Evolutionary conservation across 2,329 filamentous ascomycete genomes (phyloP), one percentile per base, ranked within the genome.

Genomic region (Atkinsonella texensis): DNA sequence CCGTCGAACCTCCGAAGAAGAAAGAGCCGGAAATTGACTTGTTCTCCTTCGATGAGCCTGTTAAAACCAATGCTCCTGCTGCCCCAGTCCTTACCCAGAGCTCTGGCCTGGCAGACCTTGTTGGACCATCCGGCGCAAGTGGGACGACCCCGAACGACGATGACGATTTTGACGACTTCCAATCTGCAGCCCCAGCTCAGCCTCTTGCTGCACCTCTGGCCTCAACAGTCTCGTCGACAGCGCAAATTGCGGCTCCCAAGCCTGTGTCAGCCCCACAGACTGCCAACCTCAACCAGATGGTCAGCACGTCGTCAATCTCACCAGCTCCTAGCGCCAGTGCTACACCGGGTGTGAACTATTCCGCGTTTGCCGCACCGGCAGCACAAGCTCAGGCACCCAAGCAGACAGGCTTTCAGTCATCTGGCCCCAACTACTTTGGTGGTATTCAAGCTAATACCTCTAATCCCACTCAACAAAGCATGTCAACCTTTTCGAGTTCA

Each of bases 141-240:
- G 57, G 54, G 1, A 56, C 56, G 17, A 46, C 69, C 15, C 68
- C 69, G 32, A 73, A 73, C 42, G 82, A 80, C 55, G 91, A 96
- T 57, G 90, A 95, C 59, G 93, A 96, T 56, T 97, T 97, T 63
- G 93, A 97, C 64, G 93, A 98, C 64, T 97, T 97, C 75, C 89
- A 95, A 68, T 95, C 89, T 18, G 91, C 91, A 13, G 73, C 85
- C 2, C 80, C 84, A 3, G 68, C 75, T 57, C 65, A 68, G 71
- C 60, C 76, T 62, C 52, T 79, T 60, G 58, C 75, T 60, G 58
- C 73, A 15, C 69, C 75, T 2, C 65, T 77, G 55, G 68, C 73
- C 51, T 75, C 76, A 15, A 71, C 74, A 6, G 77, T 74, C 5
- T 73, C 81, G 1, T 71, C 73, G 1, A 78, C 75, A 10, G 73